Percentiles rank a stretch among this genome's conserved stretches.
phyloP scores from a whole-genome alignment of 2,329 filamentous ascomycete genomes.

The Aspergillus tamarii region DNA sequence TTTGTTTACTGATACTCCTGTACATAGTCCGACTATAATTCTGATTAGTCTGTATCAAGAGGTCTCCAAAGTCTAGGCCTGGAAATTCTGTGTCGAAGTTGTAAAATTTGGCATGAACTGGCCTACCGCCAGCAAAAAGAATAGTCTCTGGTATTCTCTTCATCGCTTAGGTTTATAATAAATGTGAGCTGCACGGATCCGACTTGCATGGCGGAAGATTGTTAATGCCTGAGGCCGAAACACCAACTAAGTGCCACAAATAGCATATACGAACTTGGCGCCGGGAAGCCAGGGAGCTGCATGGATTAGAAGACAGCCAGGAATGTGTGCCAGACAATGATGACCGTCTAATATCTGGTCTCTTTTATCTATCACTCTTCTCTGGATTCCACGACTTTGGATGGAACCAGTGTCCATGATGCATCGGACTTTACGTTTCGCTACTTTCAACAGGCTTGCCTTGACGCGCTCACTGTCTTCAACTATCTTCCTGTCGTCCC shows the following conservation, averaged over 20 bases:
- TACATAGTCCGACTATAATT: no score
- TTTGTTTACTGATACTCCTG: no score
- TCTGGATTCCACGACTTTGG: not conserved
- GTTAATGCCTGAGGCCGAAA: not conserved
- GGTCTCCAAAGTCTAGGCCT: no score
- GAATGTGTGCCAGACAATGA: no score
- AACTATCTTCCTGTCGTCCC: not conserved
- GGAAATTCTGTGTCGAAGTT: no score
- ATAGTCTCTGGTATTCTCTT: no score
- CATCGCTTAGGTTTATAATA: no score
- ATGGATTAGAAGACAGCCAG: not conserved
- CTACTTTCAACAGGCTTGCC: not conserved
- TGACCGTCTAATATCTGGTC: not conserved
- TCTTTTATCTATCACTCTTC: not conserved
- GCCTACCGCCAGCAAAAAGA: no score
- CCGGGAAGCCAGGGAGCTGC: not conserved
- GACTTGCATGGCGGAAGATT: no score
- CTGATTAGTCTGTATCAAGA: no score
- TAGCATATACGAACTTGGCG: not conserved
- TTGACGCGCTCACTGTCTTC: not conserved
- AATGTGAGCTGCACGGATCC: no score
- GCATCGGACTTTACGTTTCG: not conserved
- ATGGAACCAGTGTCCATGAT: not conserved
- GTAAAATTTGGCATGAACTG: no score
- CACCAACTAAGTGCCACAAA: not conserved